Evolutionary conservation across 345 rosid genomes (phyloP), one percentile per base, ranked within the genome.

Genomic region (Ceriops tagal): DNA sequence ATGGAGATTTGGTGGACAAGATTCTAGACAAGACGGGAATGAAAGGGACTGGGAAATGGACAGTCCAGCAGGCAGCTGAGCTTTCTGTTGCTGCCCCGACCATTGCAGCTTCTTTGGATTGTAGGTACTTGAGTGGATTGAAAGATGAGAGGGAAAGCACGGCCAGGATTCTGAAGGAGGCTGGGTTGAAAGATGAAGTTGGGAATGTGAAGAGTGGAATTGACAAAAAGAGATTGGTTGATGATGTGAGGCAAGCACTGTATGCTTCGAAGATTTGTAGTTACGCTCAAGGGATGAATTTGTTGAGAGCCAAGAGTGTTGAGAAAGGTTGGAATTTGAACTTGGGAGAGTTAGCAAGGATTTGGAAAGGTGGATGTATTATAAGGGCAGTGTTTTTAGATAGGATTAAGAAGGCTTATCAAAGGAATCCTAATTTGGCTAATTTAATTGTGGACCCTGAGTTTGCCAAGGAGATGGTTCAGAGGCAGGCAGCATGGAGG

Each of bases 11-110:
- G 76, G 98, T 93, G 1, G 98, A 93, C 73, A 93, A 93, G 91
- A 93, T 93, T 74, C 49, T 93, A 68, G 98, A 93, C 67, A 93
- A 93, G 82, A 93, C 98, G 0, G 98, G 98, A 20, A 93, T 93
- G 98, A 93, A 93, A 75, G 98, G 98, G 18, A 91, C 98, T 0
- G 98, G 98, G 18, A 93, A 93, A 75, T 93, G 98, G 98, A 93
- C 98, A 0, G 97, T 93, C 11, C 98, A 93, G 79, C 97, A 92
- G 72, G 97, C 98, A 2, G 97, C 98, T 0, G 97, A 93, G 85
- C 88, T 93, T 28, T 92, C 96, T n/a, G 93, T 92, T 30, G 99
- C 97, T 0, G 97, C 99, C 1, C 99, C 99, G 0, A 93, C 97
- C 0, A 93, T 93, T 13, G 98, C 97, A 0, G 98, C 98, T 3